phyloP scores from a whole-genome alignment of 208 protist genomes.

The Angomonas ambiguus region DNA sequence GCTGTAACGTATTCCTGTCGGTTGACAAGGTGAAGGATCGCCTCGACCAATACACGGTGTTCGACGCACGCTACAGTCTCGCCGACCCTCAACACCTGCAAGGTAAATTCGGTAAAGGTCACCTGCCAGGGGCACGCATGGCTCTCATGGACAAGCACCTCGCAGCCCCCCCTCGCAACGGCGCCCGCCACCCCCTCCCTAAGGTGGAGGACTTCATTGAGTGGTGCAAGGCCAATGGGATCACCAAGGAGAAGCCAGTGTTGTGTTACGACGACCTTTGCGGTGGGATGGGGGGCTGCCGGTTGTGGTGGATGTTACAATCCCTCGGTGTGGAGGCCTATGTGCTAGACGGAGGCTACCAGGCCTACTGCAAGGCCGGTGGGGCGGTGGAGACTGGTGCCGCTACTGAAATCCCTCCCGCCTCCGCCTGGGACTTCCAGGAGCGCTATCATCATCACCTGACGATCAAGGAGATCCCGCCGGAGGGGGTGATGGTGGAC shows the following conservation, averaged over 20 bases:
- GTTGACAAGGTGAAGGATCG: conserved; percentile 34
- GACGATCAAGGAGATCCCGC: conserved; percentile 33
- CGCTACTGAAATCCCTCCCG: conserved; percentile 7
- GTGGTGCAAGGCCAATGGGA: conserved; percentile 56
- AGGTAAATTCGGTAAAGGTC: conserved; percentile 43
- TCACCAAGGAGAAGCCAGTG: conserved; percentile 39
- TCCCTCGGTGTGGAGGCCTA: conserved; percentile 72
- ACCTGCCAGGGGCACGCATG: conserved; percentile 37
- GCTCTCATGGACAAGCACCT: conserved; percentile 61
- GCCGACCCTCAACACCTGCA: conserved; percentile 21
- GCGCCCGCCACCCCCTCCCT: conserved; percentile 58
- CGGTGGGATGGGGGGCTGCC: conserved; percentile 64
- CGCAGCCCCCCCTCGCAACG: conserved; percentile 15
- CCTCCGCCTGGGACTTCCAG: conserved; percentile 38
- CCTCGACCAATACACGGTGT: conserved; percentile 41
- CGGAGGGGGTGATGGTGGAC: conserved; percentile 60
- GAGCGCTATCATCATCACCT: conserved; percentile 32
- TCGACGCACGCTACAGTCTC: conserved; percentile 50
- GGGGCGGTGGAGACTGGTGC: conserved; percentile 32
- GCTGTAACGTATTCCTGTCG: conserved; percentile 52
- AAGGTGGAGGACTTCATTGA: conserved; percentile 36
- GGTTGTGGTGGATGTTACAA: conserved; percentile 89
- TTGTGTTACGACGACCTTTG: conserved; percentile 82
- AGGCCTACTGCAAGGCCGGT: conserved; percentile 44
- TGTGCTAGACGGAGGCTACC: conserved; percentile 70